Conservation (phyloP, 2,329 filamentous ascomycete species). For the Penicillium psychrosexuale region DNA sequence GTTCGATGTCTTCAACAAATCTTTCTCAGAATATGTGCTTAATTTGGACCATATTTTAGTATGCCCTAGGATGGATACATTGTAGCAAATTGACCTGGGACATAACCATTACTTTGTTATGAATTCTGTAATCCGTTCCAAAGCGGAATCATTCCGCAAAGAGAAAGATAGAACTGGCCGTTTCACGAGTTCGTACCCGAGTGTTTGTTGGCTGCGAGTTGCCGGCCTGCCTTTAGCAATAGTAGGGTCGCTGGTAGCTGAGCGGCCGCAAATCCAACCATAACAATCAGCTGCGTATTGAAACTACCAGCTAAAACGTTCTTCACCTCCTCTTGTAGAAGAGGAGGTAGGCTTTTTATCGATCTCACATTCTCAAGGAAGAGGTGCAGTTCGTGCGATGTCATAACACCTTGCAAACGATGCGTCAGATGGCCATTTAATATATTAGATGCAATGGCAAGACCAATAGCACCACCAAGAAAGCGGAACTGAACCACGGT, state of each 20-base stretch:
- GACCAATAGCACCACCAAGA: constrained; percentile 27
- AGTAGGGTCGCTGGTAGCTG: constrained; percentile 21
- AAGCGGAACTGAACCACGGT: constrained; percentile 26
- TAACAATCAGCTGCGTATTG: constrained; percentile 21
- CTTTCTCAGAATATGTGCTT: not conserved
- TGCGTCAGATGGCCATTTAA: constrained; percentile 21
- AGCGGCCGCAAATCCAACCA: constrained; percentile 27
- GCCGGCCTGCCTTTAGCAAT: constrained; percentile 17
- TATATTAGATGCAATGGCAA: constrained; percentile 28
- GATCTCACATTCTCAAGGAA: constrained; percentile 21
- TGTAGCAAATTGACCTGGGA: not conserved
- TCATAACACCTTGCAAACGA: constrained; percentile 17
- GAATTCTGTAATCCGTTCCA: not conserved
- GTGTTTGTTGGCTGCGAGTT: constrained; percentile 12
- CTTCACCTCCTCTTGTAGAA: constrained; percentile 15
- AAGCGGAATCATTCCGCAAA: not conserved
- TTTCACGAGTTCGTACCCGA: not conserved
- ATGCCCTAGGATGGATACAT: not conserved
- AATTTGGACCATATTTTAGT: too few species aligned
- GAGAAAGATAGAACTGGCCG: not conserved
- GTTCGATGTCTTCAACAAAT: not conserved
- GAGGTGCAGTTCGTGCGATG: constrained; percentile 17
- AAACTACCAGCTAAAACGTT: constrained; percentile 22
- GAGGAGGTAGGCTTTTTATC: constrained; percentile 9
- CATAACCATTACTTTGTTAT: not conserved